phyloP scores from a whole-genome alignment of 805 yeast genomes.

The Danielozyma ontarioensis region DNA sequence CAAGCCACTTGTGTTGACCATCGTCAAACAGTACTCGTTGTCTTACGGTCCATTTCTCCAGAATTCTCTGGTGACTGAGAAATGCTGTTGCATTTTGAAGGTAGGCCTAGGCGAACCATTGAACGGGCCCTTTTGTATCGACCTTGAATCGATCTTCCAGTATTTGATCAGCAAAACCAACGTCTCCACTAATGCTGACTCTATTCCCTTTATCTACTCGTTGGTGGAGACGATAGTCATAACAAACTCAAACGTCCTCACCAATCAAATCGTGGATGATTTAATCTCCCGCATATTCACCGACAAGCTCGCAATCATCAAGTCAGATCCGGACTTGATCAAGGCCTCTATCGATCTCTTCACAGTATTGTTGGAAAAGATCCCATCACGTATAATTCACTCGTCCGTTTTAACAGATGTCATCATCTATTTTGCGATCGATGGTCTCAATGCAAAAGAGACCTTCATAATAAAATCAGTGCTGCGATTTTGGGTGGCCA shows the following conservation, averaged over 20 bases:
- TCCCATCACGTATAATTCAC: slow-evolving; percentile 44
- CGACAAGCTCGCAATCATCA: slow-evolving; percentile 27
- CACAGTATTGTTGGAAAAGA: slow-evolving; percentile 42
- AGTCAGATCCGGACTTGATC: slow-evolving; percentile 54
- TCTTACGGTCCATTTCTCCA: slow-evolving; percentile 30
- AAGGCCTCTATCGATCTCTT: slow-evolving; percentile 50
- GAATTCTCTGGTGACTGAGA: slow-evolving; percentile 53
- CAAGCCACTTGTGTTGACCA: slow-evolving; percentile 35
- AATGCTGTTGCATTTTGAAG: slow-evolving; percentile 57
- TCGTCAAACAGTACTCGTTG: slow-evolving; percentile 40
- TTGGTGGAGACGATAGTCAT: slow-evolving; percentile 41
- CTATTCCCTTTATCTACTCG: slow-evolving; percentile 41
- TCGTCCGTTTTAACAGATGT: slow-evolving; percentile 16
- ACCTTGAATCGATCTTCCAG: slow-evolving; percentile 16
- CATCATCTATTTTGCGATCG: slow-evolving; percentile 25
- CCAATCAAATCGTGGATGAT: slow-evolving; percentile 25
- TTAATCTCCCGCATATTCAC: slow-evolving; percentile 36
- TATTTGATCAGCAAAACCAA: slow-evolving; percentile 32
- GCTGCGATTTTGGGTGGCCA: slow-evolving; percentile 50
- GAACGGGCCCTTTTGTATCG: slow-evolving; percentile 63
- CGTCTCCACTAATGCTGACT: slow-evolving; percentile 17
- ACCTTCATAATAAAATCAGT: slow-evolving; percentile 50
- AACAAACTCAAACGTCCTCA: slow-evolving; percentile 27
- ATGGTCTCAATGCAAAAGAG: slow-evolving; percentile 44
- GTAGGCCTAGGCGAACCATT: slow-evolving; percentile 58